Percentiles rank a stretch among this genome's conserved stretches.
Evolutionary conservation across 2,329 filamentous ascomycete genomes (phyloP).

Genomic region (Monosporascus sp.): DNA sequence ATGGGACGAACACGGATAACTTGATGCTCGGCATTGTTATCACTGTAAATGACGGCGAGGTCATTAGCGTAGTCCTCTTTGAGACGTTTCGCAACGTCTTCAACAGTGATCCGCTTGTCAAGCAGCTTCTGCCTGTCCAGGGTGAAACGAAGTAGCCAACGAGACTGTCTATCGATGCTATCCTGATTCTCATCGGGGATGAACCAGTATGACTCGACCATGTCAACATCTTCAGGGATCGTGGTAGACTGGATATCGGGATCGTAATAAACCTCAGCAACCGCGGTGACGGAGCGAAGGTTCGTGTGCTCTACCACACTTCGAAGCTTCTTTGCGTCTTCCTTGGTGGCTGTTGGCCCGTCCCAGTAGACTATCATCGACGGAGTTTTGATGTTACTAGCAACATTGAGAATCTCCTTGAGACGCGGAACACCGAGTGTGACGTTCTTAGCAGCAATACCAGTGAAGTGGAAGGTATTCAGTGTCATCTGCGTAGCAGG

Average conservation of each 20-base stretch:
- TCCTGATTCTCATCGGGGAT: slow-evolving; percentile 72
- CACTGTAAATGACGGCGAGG: slow-evolving; percentile 90
- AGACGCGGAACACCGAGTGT: slow-evolving; percentile 97
- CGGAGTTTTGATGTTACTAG: slow-evolving; percentile 96
- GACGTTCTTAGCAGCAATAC: slow-evolving; percentile 99
- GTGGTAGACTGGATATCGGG: slow-evolving; percentile 81
- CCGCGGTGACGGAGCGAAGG: slow-evolving; percentile 81
- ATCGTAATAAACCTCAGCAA: slow-evolving; percentile 96
- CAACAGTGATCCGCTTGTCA: slow-evolving; percentile 86
- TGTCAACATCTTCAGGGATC: slow-evolving; percentile 82
- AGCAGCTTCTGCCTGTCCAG: slow-evolving; percentile 91
- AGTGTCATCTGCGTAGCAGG: slow-evolving; percentile 99
- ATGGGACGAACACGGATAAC: slow-evolving; percentile 89
- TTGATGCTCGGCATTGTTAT: slow-evolving; percentile 94
- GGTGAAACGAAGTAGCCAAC: slow-evolving; percentile 91
- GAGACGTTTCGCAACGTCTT: slow-evolving; percentile 84
- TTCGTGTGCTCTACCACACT: slow-evolving; percentile 93
- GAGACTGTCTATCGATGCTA: slow-evolving; percentile 69
- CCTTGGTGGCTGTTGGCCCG: slow-evolving; percentile 60
- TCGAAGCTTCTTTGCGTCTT: slow-evolving; percentile 78
- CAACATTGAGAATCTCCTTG: slow-evolving; percentile 98
- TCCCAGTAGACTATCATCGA: slow-evolving; percentile 91
- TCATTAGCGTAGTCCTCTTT: slow-evolving; percentile 83
- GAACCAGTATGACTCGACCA: slow-evolving; percentile 95
- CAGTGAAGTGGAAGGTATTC: slow-evolving; percentile 99